Conservation (phyloP, 2,329 filamentous ascomycete genomes). For the Alternaria ethzedia region DNA sequence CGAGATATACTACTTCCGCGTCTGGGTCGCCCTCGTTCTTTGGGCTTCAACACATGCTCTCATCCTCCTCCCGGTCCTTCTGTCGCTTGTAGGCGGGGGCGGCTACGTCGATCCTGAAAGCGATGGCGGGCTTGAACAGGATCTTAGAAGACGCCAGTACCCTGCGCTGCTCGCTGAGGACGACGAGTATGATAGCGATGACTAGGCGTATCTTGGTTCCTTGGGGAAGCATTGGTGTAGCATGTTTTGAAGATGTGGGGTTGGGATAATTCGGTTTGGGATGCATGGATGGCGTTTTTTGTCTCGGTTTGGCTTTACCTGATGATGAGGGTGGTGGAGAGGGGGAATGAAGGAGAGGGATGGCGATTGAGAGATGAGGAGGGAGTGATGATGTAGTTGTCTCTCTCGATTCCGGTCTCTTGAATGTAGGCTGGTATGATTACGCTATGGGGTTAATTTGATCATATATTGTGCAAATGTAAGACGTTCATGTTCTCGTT, state of each 20-base stretch:
- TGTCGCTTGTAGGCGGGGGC: constrained; percentile 83
- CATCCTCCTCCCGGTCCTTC: constrained; percentile 86
- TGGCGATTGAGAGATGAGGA: too few species aligned
- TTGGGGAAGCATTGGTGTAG: neutral
- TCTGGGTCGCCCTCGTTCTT: constrained; percentile 90
- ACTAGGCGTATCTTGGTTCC: constrained; percentile 17
- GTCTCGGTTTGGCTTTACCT: neutral
- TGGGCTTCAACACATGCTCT: constrained; percentile 89
- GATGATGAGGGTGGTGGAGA: too few species aligned
- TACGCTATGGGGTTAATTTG: neutral
- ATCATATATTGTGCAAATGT: neutral
- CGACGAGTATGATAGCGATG: constrained; percentile 69
- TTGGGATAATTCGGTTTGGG: neutral
- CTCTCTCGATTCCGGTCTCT: neutral
- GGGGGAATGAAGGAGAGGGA: too few species aligned
- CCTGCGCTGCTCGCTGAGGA: constrained; percentile 74
- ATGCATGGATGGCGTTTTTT: neutral
- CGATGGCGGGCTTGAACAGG: constrained; percentile 87
- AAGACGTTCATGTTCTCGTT: neutral
- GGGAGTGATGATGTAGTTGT: too few species aligned
- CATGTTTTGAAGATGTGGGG: neutral
- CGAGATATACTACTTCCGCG: constrained; percentile 98
- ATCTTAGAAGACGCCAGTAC: constrained; percentile 80
- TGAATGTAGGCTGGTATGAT: neutral
- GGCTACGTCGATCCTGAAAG: constrained; percentile 87